A percentile compares a stretch with the other conserved stretches of the same genome.
Conservation (phyloP, 257 asterid genomes). For the Orobanche coerulescens region DNA sequence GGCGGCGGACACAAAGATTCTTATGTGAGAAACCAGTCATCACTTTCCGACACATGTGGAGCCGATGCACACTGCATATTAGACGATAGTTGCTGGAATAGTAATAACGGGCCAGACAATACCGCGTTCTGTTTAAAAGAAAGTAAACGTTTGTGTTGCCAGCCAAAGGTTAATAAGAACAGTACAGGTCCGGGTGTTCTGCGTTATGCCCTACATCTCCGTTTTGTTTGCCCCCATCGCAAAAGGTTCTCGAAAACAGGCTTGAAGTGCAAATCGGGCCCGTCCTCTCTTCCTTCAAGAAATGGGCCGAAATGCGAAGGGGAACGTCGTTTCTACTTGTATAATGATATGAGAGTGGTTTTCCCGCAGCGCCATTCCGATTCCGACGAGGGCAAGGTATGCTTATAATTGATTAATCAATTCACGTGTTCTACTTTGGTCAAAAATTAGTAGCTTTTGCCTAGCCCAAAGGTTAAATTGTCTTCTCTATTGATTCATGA, state of each 20-base stretch:
- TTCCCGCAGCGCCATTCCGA: constrained; percentile 96
- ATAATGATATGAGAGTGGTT: constrained; percentile 82
- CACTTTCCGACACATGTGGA: constrained; percentile 23
- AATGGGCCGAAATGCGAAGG: constrained; percentile 32
- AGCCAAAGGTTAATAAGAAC: constrained; percentile 51
- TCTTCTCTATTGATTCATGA: background rate
- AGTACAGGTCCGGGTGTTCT: constrained; percentile 55
- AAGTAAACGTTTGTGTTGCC: constrained; percentile 31
- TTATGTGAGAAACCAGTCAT: constrained; percentile 24
- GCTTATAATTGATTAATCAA: background rate
- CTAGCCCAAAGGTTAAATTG: background rate
- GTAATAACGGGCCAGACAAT: constrained; percentile 22
- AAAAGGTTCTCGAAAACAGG: constrained; percentile 45
- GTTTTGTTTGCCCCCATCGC: constrained; percentile 61
- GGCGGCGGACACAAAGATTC: constrained; percentile 39
- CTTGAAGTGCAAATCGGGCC: constrained; percentile 44
- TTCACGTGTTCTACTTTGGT: background rate
- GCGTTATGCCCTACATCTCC: constrained; percentile 85
- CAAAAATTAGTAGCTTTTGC: background rate
- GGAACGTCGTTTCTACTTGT: constrained; percentile 73
- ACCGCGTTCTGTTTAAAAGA: constrained; percentile 24
- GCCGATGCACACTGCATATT: constrained; percentile 21
- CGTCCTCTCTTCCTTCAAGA: constrained; percentile 44
- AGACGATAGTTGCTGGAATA: constrained; percentile 22
- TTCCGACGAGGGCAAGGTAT: constrained; percentile 93